Conservation (phyloP, 768 basidiomycete genomes). For the Russula virescens region DNA sequence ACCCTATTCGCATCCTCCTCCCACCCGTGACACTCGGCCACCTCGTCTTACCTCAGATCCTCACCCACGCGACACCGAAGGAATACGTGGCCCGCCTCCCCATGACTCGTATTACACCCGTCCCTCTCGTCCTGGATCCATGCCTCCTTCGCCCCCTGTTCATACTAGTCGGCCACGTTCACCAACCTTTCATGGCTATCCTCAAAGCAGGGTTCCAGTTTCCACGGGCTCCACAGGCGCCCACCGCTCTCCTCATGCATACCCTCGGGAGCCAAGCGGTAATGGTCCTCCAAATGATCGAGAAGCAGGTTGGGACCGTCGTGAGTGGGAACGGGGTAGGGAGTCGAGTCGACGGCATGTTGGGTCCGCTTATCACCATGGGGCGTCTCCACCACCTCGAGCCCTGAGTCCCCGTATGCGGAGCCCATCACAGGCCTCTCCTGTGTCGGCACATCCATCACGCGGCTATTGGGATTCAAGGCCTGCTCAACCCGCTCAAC, state of each 20-base stretch:
- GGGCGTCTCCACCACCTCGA: slow-evolving; percentile 31
- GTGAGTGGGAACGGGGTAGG: slow-evolving; percentile 49
- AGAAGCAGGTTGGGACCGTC: slow-evolving; percentile 58
- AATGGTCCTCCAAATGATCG: slow-evolving; percentile 42
- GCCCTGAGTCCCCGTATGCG: slow-evolving; percentile 41
- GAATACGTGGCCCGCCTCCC: slow-evolving; percentile 44
- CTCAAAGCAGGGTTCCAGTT: slow-evolving; percentile 43
- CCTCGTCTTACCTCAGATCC: slow-evolving; percentile 62
- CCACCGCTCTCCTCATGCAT: slow-evolving; percentile 58
- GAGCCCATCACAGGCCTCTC: slow-evolving; percentile 44
- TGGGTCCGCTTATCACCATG: slow-evolving; percentile 31
- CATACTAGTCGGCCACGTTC: slow-evolving; percentile 45
- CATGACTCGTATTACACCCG: slow-evolving; percentile 55
- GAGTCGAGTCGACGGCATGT: slow-evolving; percentile 21
- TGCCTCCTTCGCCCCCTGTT: slow-evolving; percentile 56
- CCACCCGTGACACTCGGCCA: slow-evolving; percentile 47
- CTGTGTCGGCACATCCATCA: slow-evolving; percentile 47
- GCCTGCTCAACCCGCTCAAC: slow-evolving; percentile 34
- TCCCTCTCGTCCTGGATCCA: slow-evolving; percentile 46
- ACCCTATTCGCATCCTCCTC: slow-evolving; percentile 33
- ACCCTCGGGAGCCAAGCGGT: slow-evolving; percentile 47
- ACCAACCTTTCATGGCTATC: slow-evolving; percentile 45
- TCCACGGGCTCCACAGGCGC: slow-evolving; percentile 45
- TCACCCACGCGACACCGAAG: slow-evolving; percentile 48
- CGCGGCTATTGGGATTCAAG: slow-evolving; percentile 58